These are phyloP conservation scores for Cochlearia excelsa DNA, from an alignment of 345 rosid genomes.

Conservation along the genomic window DNA sequence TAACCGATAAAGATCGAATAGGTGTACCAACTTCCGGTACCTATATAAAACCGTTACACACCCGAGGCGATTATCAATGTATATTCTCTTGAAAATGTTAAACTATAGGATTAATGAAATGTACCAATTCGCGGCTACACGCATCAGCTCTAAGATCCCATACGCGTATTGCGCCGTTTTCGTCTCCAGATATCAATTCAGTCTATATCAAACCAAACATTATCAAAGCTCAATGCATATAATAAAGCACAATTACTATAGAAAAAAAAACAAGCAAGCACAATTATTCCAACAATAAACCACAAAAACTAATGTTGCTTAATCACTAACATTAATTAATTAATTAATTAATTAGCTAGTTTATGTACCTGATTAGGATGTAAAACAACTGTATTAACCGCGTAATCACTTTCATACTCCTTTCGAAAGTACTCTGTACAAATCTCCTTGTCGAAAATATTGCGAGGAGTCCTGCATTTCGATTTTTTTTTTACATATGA, in stretches of 20 bases:
- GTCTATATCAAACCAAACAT: conserved; percentile 45
- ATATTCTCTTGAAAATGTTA: no score
- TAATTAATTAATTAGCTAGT: neutral
- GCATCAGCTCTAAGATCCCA: conserved; percentile 97
- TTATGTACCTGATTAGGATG: conserved; percentile 89
- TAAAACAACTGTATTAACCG: conserved; percentile 88
- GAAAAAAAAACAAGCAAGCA: neutral
- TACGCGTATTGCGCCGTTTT: conserved; percentile 89
- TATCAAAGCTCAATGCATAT: no score
- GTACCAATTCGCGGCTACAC: conserved; percentile 94
- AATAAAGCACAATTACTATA: neutral
- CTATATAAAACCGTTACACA: neutral
- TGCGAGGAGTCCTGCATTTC: no score
- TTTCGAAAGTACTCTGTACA: conserved; percentile 74
- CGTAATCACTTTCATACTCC: conserved; percentile 95
- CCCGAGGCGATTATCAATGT: no score
- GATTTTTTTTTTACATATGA: no score
- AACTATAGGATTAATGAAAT: no score
- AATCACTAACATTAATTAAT: no score
- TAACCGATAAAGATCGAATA: conserved; percentile 84
- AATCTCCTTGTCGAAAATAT: no score
- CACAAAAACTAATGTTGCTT: no score
- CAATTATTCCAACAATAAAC: neutral
- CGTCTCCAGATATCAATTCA: conserved; percentile 92
- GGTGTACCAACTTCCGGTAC: conserved; percentile 80